phyloP scores from a whole-genome alignment of 176 grass and related monocot species.

The Eleusine coracana region DNA sequence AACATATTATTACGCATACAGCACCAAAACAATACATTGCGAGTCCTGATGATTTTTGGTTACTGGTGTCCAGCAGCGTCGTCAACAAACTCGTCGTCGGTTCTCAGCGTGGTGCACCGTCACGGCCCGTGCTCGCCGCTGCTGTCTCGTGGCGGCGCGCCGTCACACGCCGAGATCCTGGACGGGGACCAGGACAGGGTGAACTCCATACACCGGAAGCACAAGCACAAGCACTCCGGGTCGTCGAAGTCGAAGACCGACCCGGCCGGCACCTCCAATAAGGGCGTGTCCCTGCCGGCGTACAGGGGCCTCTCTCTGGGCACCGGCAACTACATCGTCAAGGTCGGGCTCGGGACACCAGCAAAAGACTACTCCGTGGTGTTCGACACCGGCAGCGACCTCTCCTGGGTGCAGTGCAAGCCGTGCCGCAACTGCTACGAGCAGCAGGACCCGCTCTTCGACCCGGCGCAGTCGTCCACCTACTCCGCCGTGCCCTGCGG shows the following conservation, averaged over 20 bases:
- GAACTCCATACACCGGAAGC: constrained; percentile 47
- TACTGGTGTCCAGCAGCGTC: not conserved
- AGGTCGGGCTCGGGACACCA: constrained; percentile 74
- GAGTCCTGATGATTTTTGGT: not conserved
- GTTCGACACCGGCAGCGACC: constrained; percentile 89
- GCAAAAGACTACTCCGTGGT: constrained; percentile 44
- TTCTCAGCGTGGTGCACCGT: constrained; percentile 55
- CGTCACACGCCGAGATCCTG: constrained; percentile 49
- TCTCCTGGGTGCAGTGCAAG: constrained; percentile 87
- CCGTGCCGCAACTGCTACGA: constrained; percentile 65
- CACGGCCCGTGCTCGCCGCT: constrained; percentile 69
- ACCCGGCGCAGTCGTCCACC: constrained; percentile 63
- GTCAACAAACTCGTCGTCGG: constrained; percentile 39
- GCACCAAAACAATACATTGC: too few species aligned
- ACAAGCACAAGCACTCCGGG: not conserved
- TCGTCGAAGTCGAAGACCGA: not conserved
- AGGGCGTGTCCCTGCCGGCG: constrained; percentile 56
- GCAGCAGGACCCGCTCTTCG: constrained; percentile 76
- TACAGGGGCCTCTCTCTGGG: constrained; percentile 49
- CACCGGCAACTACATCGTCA: constrained; percentile 74
- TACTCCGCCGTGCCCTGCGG: constrained; percentile 50
- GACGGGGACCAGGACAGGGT: constrained; percentile 60
- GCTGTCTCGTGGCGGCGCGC: not conserved
- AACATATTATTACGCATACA: too few species aligned
- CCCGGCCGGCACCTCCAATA: constrained; percentile 15